phyloP scores from a whole-genome alignment of 192 early-diverging fungal species.

The Helicostylum pulchrum region DNA sequence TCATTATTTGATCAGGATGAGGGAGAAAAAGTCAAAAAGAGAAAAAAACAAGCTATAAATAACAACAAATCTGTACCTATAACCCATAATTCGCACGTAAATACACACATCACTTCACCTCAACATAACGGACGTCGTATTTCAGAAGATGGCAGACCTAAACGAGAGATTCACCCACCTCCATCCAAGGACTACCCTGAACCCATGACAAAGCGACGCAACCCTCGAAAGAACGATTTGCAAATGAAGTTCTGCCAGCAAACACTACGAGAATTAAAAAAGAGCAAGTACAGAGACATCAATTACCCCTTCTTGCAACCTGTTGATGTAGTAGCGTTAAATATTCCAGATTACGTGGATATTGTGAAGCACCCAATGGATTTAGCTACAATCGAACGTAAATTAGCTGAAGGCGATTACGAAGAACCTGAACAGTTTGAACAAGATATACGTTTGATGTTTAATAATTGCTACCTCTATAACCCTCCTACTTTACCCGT shows the following conservation, averaged over 20 bases:
- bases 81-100: too few relatives aligned
- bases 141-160: conserved; percentile 57
- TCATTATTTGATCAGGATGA: conserved; percentile 3
- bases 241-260: conserved; percentile 63
- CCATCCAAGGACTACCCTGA: conserved; percentile 48
- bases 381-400: conserved; percentile 70
- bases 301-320: conserved; percentile 76
- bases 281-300: conserved; percentile 63
- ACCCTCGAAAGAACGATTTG: conserved; percentile 47
- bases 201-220: conserved; percentile 29
- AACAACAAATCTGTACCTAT: too few relatives aligned
- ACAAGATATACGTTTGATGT: conserved; percentile 75
- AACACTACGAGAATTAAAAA: conserved; percentile 64
- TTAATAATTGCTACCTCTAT: conserved; percentile 83
- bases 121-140: conserved; percentile 29
- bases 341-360: conserved; percentile 82
- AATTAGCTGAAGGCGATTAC: conserved; percentile 68
- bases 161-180: conserved; percentile 66
- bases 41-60: background rate
- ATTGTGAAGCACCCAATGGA: conserved; percentile 92
- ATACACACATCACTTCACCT: conserved; percentile 12
- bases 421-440: conserved; percentile 62
- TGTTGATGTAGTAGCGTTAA: conserved; percentile 80
- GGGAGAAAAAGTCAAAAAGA: conserved; percentile 5
- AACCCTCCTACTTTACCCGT: conserved; percentile 69